phyloP scores from a whole-genome alignment of 495 filamentous ascomycete species.

The Emericellopsis terricola region DNA sequence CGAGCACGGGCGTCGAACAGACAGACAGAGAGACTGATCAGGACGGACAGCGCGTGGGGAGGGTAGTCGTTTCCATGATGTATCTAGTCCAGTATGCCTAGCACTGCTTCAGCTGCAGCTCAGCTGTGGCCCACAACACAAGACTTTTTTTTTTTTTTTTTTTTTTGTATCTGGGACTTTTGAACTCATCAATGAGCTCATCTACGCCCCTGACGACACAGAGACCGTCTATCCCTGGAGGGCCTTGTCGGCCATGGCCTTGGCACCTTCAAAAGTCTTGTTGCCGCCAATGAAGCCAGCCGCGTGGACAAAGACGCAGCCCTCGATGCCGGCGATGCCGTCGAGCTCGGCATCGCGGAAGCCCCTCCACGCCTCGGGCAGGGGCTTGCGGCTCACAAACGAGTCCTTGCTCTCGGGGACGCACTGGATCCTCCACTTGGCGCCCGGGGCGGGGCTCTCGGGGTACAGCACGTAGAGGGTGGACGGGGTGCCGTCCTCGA shows the following conservation, averaged over 20 bases:
- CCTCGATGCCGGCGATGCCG: constrained; percentile 49
- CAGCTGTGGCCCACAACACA: too few relatives aligned
- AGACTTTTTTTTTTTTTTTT: neutral
- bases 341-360: constrained; percentile 72
- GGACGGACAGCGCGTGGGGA: too few relatives aligned
- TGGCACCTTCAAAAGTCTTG: constrained; percentile 73
- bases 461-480: constrained; percentile 90
- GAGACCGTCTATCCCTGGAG: too few relatives aligned
- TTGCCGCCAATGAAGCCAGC: constrained; percentile 94
- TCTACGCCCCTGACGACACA: too few relatives aligned
- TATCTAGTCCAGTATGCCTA: too few relatives aligned
- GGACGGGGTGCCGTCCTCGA: constrained; percentile 44
- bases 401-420: constrained; percentile 65
- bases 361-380: constrained; percentile 84
- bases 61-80: too few relatives aligned
- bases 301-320: constrained; percentile 84
- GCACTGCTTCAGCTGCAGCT: too few relatives aligned
- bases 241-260: constrained; percentile 69
- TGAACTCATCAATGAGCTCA: constrained; percentile 1
- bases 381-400: constrained; percentile 74
- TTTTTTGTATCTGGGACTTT: neutral
- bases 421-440: constrained; percentile 85
- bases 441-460: constrained; percentile 46
- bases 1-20: too few relatives aligned
- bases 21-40: too few relatives aligned